These are phyloP conservation scores for Cladophialophora exuberans DNA, from an alignment of 2,329 filamentous ascomycete species.

Conservation along the genomic window DNA sequence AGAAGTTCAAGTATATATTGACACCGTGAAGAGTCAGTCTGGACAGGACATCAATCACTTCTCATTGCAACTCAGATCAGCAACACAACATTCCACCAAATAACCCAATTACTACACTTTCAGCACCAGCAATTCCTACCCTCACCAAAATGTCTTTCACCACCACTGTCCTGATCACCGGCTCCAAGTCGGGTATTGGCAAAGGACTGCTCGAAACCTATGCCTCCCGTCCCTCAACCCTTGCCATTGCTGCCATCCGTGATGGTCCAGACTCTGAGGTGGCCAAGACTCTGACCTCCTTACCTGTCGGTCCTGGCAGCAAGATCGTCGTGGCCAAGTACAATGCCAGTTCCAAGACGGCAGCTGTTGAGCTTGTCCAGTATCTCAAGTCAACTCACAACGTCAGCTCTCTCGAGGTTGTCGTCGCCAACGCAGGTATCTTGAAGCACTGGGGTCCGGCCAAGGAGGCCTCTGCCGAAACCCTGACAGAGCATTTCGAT, in stretches of 20 bases:
- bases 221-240: slow-evolving; percentile 20
- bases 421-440: slow-evolving; percentile 57
- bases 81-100: neutral
- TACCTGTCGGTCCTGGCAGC: slow-evolving; percentile 41
- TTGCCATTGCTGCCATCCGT: slow-evolving; percentile 29
- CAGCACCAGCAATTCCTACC: neutral
- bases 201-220: slow-evolving; percentile 24
- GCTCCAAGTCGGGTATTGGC: slow-evolving; percentile 26
- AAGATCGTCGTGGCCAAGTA: slow-evolving; percentile 46
- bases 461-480: slow-evolving; percentile 39
- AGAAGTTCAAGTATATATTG: neutral
- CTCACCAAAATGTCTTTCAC: slow-evolving; percentile 16
- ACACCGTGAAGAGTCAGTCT: no score
- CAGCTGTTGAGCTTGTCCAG: slow-evolving; percentile 38
- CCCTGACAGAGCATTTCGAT: slow-evolving; percentile 44
- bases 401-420: slow-evolving; percentile 50
- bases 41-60: neutral
- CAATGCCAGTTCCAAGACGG: slow-evolving; percentile 41
- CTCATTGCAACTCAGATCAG: neutral
- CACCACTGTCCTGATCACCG: slow-evolving; percentile 23
- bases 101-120: neutral
- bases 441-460: slow-evolving; percentile 39
- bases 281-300: slow-evolving; percentile 35
- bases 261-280: slow-evolving; percentile 21
- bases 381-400: slow-evolving; percentile 36